Base-by-base conservation (phyloP, 805 yeast species). In the Metschnikowia cubensis region DNA sequence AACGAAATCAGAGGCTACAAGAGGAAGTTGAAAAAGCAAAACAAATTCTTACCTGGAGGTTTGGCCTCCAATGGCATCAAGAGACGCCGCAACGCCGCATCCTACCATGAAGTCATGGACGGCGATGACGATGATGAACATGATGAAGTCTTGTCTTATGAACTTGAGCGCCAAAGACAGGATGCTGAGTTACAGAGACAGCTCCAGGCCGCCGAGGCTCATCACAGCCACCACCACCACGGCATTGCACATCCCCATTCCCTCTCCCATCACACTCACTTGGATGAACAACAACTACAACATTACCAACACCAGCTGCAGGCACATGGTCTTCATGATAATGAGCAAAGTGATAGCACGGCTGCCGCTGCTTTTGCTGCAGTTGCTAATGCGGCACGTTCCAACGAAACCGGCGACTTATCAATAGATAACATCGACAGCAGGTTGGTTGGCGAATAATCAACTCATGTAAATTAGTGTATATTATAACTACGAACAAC, bases 1-100 rank as follows among this genome's bases (percentile, higher is more conserved):
- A 79, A 79, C 61, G 83, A 79, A 57, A 78, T 79, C 58, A 62
- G 84, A 48, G 81, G 81, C 17, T 73, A 78, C 64, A 79, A 79
- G 60, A 71, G 82, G 53, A 78, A 76, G 59, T 67, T 73, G 53
- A 73, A 72, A 64, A 69, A 69, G 55, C 76, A 69, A 56, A 64
- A 60, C 47, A 63, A 72, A 35, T 69, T 57, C 49, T 53, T 60
- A 42, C 51, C 57, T 3, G 39, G 51, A 4, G 48, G 48, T 33
- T 47, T 55, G 48, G 45, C 54, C 43, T 43, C 47, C 40, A 40
- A 44, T 48, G 51, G 47, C 37, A 50, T 46, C 33, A 54, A 54
- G 52, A 45, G 52, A 29, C 53, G 62, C 40, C 50, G 52, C 43
- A 52, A 52, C 42, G 56, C 59, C 20, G 59, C 55, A 22, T 50